A percentile compares a stretch with the other conserved stretches of the same genome.
Evolutionary conservation across 2,329 filamentous ascomycete genomes (phyloP).

Genomic region (Sphaerostilbella broomeana): DNA sequence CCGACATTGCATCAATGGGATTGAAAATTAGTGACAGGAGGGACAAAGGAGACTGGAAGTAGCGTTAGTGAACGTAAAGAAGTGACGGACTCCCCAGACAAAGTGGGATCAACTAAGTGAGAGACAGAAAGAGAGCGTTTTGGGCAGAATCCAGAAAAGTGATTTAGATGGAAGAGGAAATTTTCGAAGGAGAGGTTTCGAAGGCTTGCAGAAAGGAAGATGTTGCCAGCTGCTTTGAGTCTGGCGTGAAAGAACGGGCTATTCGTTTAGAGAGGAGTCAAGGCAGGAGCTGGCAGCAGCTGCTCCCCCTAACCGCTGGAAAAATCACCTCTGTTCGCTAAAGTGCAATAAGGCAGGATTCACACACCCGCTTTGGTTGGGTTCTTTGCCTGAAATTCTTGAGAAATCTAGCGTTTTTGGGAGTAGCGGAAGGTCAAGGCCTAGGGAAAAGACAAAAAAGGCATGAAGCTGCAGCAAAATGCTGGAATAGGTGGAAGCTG

Average conservation of each 20-base stretch:
- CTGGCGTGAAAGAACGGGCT: constrained; percentile 12
- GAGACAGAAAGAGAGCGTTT: constrained; percentile 16
- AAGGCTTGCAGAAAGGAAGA: constrained; percentile 14
- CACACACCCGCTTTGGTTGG: not conserved
- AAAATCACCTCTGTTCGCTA: constrained; percentile 12
- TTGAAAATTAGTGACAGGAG: constrained; percentile 9
- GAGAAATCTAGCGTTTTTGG: not conserved
- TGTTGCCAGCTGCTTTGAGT: not conserved
- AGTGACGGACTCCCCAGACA: not conserved
- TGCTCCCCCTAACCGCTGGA: constrained; percentile 18
- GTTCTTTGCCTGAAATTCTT: not conserved
- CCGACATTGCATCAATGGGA: constrained; percentile 24
- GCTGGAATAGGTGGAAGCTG: not conserved
- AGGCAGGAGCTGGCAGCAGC: constrained; percentile 24
- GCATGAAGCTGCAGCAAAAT: not conserved
- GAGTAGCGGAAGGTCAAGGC: too few species aligned
- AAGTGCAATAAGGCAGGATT: constrained; percentile 20
- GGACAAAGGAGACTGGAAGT: not conserved
- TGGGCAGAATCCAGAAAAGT: constrained; percentile 6
- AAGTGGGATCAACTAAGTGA: constrained; percentile 21
- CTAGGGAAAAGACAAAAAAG: not conserved
- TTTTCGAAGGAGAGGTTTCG: constrained; percentile 6
- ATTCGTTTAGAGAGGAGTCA: constrained; percentile 6
- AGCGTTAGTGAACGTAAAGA: too few species aligned
- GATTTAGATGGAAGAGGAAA: constrained; percentile 9